Percentiles rank a stretch among this genome's conserved stretches.
Conservation (phyloP, 225 moss, liverwort and hornwort genomes). For the Marchantia paleacea region DNA sequence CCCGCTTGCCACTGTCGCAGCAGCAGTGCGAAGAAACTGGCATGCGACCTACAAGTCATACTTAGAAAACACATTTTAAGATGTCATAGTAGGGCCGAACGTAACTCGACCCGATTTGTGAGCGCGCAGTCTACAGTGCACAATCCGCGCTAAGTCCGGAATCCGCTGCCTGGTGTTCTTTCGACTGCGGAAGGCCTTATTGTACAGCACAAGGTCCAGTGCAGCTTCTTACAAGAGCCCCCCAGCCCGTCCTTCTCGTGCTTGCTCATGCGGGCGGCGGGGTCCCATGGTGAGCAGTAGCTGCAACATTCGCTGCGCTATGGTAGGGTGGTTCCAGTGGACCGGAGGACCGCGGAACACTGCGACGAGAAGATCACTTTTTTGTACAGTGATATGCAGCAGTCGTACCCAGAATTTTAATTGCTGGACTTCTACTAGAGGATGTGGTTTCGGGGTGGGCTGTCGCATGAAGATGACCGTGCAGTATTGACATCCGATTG, state of each 20-base stretch:
- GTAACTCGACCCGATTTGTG: constrained; percentile 10
- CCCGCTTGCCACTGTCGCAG: neutral
- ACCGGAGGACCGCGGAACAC: neutral
- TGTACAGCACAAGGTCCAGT: constrained; percentile 30
- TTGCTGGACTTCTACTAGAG: neutral
- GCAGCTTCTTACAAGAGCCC: neutral
- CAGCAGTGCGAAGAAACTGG: neutral
- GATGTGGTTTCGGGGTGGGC: neutral
- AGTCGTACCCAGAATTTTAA: constrained; percentile 20
- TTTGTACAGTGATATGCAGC: constrained; percentile 26
- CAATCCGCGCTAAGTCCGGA: neutral
- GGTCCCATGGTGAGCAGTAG: neutral
- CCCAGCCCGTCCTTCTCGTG: constrained; percentile 1
- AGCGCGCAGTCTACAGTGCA: constrained; percentile 5
- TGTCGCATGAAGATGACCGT: constrained; percentile 7
- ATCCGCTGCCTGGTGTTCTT: constrained; percentile 7
- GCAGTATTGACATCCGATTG: constrained; percentile 7
- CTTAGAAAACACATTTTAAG: constrained; percentile 11
- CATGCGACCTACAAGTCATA: constrained; percentile 6
- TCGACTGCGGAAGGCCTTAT: constrained; percentile 4
- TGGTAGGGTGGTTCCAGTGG: neutral
- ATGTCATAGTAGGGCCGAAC: neutral
- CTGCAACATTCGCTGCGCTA: neutral
- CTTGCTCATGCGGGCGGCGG: constrained; percentile 1
- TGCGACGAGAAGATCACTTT: constrained; percentile 27